These are phyloP conservation scores for Coccomyxa subellipsoidea DNA, from an alignment of 163 green algal species.

Conservation along the genomic window DNA sequence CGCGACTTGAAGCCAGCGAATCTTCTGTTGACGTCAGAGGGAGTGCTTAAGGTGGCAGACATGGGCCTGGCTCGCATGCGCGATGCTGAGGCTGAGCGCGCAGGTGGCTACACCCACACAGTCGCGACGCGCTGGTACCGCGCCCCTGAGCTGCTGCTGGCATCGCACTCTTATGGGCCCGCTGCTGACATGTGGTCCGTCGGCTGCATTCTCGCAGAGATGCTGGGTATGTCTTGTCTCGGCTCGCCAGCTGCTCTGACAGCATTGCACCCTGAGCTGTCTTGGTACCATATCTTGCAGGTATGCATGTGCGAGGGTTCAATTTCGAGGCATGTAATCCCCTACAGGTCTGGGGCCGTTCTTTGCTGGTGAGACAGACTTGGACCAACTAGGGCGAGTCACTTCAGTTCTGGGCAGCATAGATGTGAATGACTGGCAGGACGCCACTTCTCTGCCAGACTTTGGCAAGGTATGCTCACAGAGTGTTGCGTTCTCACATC, in stretches of 20 bases:
- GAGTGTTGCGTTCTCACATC: too few relatives aligned
- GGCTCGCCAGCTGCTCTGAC: slow-evolving; percentile 12
- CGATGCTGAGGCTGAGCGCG: not conserved
- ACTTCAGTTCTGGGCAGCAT: slow-evolving; percentile 42
- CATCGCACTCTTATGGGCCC: slow-evolving; percentile 70
- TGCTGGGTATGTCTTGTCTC: not conserved
- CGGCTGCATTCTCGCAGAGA: slow-evolving; percentile 83
- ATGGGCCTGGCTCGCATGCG: slow-evolving; percentile 77
- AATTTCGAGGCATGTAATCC: not conserved
- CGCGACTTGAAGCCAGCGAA: slow-evolving; percentile 97
- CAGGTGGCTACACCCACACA: slow-evolving; percentile 31
- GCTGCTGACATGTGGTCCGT: slow-evolving; percentile 87
- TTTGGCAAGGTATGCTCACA: slow-evolving; percentile 32
- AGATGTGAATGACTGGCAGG: slow-evolving; percentile 6
- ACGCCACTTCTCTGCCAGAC: slow-evolving; percentile 36
- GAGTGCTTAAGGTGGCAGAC: slow-evolving; percentile 83
- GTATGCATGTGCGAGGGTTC: not conserved
- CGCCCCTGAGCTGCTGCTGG: slow-evolving; percentile 89
- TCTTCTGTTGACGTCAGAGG: slow-evolving; percentile 75
- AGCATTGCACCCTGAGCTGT: not conserved
- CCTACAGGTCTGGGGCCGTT: slow-evolving; percentile 39
- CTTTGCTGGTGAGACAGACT: slow-evolving; percentile 68
- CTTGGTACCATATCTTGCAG: not conserved
- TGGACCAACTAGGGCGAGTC: slow-evolving; percentile 74
- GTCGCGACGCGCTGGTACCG: slow-evolving; percentile 94